Percentiles rank a stretch among this genome's conserved stretches.
phyloP scores from a whole-genome alignment of 2,329 filamentous ascomycete genomes.

The Aspergillus luchuensis region DNA sequence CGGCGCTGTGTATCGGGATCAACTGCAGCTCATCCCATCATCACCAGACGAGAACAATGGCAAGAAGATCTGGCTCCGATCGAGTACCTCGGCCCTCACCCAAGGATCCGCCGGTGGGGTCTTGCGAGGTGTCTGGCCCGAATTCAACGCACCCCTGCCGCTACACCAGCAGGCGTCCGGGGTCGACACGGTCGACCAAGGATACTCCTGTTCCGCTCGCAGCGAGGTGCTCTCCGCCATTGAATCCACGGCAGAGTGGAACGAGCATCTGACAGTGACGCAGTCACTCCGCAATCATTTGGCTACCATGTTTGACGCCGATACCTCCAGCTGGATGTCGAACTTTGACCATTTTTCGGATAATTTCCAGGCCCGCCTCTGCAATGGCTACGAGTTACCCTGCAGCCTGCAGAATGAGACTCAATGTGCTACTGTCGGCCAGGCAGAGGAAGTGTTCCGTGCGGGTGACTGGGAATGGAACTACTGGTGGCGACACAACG shows the following conservation, averaged over 20 bases:
- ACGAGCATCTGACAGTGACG: constrained; percentile 39
- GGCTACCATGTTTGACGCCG: constrained; percentile 36
- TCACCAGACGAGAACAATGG: constrained; percentile 24
- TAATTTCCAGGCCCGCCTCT: constrained; percentile 45
- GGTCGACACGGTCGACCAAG: constrained; percentile 41
- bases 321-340: constrained; percentile 31
- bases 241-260: constrained; percentile 37
- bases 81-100: constrained; percentile 39
- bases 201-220: constrained; percentile 36
- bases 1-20: constrained; percentile 35
- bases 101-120: constrained; percentile 42
- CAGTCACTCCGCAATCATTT: constrained; percentile 30
- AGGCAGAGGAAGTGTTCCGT: constrained; percentile 42
- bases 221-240: constrained; percentile 27
- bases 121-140: constrained; percentile 42
- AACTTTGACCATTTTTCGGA: constrained; percentile 46
- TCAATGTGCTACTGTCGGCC: constrained; percentile 34
- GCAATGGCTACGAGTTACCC: constrained; percentile 43
- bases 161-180: constrained; percentile 41
- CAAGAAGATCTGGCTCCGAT: constrained; percentile 38
- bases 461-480: constrained; percentile 48
- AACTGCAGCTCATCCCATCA: constrained; percentile 35
- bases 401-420: constrained; percentile 32
- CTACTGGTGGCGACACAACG: constrained; percentile 42
- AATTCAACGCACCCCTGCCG: constrained; percentile 34